Conservation (phyloP, 164 flowering plant species). For the Nymphaea thermarum region DNA sequence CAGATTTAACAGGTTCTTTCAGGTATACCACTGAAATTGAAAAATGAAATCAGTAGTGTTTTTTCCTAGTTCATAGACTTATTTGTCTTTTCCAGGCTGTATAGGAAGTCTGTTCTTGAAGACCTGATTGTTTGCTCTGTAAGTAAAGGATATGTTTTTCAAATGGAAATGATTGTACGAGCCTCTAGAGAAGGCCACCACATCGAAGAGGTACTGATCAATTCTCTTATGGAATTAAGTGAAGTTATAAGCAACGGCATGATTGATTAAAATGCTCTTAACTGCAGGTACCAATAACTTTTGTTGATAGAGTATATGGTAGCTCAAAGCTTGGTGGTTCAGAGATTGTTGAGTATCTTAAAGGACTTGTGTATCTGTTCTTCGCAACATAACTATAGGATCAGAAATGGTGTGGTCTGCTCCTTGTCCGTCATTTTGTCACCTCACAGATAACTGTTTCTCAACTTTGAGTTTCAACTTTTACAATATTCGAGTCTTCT, state of each 20-base stretch:
- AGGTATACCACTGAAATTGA: slow-evolving; percentile 29
- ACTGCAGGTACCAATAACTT: slow-evolving; percentile 87
- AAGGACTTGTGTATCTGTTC: slow-evolving; percentile 79
- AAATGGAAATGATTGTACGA: slow-evolving; percentile 99
- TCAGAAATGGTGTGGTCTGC: no score
- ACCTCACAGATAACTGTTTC: neutral
- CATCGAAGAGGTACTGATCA: slow-evolving; percentile 84
- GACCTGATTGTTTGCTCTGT: slow-evolving; percentile 79
- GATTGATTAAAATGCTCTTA: neutral
- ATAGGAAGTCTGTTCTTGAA: slow-evolving; percentile 74
- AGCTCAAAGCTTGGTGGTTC: slow-evolving; percentile 98
- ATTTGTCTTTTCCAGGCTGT: slow-evolving; percentile 36
- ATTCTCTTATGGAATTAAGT: neutral
- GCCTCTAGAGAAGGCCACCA: slow-evolving; percentile 87
- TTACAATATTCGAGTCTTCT: neutral
- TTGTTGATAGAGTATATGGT: slow-evolving; percentile 93
- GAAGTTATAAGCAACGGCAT: neutral
- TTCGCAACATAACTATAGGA: slow-evolving; percentile 41
- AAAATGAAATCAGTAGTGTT: neutral
- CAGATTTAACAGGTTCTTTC: slow-evolving; percentile 96
- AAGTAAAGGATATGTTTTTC: slow-evolving; percentile 95
- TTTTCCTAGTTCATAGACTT: neutral
- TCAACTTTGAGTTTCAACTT: neutral
- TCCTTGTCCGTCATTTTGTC: neutral
- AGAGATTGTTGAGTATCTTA: slow-evolving; percentile 90